phyloP scores from a whole-genome alignment of 2,329 filamentous ascomycete species.

The Cercospora sojina region DNA sequence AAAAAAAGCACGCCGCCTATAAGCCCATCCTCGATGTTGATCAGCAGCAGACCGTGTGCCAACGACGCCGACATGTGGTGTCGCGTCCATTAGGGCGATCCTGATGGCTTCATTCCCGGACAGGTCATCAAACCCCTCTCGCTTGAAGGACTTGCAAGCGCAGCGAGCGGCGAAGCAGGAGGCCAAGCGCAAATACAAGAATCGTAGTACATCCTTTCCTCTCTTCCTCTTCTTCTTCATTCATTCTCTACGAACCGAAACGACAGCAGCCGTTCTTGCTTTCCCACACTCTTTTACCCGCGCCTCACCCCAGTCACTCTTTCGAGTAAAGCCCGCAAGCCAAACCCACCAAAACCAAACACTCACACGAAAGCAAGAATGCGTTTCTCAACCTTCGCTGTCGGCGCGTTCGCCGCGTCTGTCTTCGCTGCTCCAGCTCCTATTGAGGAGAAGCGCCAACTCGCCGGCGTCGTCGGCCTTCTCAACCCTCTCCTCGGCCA shows the following conservation, averaged over 20 bases:
- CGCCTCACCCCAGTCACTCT: conserved; percentile 24
- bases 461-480: conserved; percentile 12
- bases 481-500: conserved; percentile 16
- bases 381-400: conserved; percentile 25
- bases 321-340: conserved; percentile 11
- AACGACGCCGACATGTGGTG: conserved; percentile 2
- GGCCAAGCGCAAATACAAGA: conserved; percentile 12
- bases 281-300: conserved; percentile 3
- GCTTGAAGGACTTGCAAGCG: conserved; percentile 2
- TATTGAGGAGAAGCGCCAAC: conserved; percentile 18
- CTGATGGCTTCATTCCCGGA: not conserved
- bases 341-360: not conserved
- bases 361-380: conserved; percentile 21
- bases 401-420: conserved; percentile 22
- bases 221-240: not conserved
- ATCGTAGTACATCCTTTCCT: not conserved
- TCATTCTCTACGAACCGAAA: conserved; percentile 6
- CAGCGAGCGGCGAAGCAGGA: not conserved
- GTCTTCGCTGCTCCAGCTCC: conserved; percentile 22
- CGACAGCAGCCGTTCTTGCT: conserved; percentile 19
- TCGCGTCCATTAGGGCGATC: not conserved
- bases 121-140: conserved; percentile 10
- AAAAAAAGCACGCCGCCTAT: not conserved
- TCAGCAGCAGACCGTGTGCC: not conserved
- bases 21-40: conserved; percentile 4